Evolutionary conservation across 2,329 filamentous ascomycete species (phyloP), one percentile per base, ranked within the genome.

Genomic region (Arthroderma sp.): DNA sequence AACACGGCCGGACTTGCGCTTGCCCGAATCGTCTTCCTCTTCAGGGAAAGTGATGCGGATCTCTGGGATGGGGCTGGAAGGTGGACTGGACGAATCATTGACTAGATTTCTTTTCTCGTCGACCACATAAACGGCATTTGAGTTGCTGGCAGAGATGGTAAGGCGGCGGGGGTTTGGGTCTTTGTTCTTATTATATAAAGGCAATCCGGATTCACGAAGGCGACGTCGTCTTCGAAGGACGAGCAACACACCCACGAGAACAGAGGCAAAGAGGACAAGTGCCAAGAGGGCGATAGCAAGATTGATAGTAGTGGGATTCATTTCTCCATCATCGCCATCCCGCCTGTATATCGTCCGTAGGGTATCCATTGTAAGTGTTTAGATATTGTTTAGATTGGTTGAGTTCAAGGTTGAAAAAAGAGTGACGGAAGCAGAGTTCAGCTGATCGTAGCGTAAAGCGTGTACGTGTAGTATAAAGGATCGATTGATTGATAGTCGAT

Each of bases 21-120:
- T 86, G 54, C 89, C 89, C 44, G 68, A 58, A 41, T 77, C 70
- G 54, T 86, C 84, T 59, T 95, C 88, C 55, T 93, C 82, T 71
- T 96, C 91, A 10, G 91, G 91, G 71, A 98, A 96, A 32, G 91
- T 96, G 65, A 98, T 94, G 66, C 88, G 86, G 58, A 98, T 98
- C 68, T 96, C 85, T 15, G 91, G 91, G 29, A 96, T 85, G n/a
- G 83, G 82, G 38, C 82, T 85, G 56, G 82, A 71, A 22, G 88
- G 84, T 10, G 86, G 82, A 51, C 79, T 82, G 48, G 75, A 72
- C 30, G 84, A 83, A 65, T 84, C 84, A 52, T 80, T 74, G 53
- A 89, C 78, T 66, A 93, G 80, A 52, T 78, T 78, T 60, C 82
- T 78, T 66, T 91, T 86, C 63, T 86, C 81, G 56, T 83, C 78